These are phyloP conservation scores for Russula emetica DNA, from an alignment of 768 basidiomycete genomes.

Conservation along the genomic window DNA sequence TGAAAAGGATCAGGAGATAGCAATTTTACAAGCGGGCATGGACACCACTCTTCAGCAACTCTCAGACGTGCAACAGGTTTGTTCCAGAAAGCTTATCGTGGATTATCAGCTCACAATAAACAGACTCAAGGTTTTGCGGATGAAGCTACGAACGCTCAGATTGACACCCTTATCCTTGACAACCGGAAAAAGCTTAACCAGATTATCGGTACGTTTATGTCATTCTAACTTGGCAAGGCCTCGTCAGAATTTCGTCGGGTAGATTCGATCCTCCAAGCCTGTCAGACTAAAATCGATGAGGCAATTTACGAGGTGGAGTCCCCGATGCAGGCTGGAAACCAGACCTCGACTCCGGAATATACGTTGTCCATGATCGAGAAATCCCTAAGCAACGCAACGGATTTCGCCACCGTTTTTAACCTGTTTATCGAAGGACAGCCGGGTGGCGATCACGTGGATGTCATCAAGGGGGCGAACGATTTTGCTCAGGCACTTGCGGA, in stretches of 20 bases:
- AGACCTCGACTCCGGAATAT: slow-evolving; percentile 97
- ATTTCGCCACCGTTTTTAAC: slow-evolving; percentile 93
- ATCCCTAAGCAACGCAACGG: slow-evolving; percentile 87
- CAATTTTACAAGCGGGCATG: slow-evolving; percentile 94
- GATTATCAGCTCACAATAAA: slow-evolving; percentile 16
- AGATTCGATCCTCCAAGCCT: slow-evolving; percentile 97
- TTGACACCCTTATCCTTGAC: slow-evolving; percentile 94
- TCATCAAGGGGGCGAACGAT: slow-evolving; percentile 96
- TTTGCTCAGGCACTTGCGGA: slow-evolving; percentile 91
- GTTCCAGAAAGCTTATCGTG: slow-evolving; percentile 22
- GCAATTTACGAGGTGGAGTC: slow-evolving; percentile 97
- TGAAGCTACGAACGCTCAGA: slow-evolving; percentile 92
- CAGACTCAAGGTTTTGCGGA: slow-evolving; percentile 82
- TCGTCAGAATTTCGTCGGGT: slow-evolving; percentile 7
- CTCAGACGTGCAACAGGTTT: slow-evolving; percentile 79
- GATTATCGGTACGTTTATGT: slow-evolving; percentile 71
- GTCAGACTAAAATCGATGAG: slow-evolving; percentile 96
- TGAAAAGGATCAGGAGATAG: slow-evolving; percentile 96
- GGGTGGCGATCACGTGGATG: slow-evolving; percentile 94
- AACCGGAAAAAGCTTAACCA: slow-evolving; percentile 96
- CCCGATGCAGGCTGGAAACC: slow-evolving; percentile 88
- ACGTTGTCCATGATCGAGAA: slow-evolving; percentile 98
- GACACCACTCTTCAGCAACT: slow-evolving; percentile 86
- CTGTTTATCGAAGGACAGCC: slow-evolving; percentile 80
- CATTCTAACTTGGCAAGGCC: slow-evolving; percentile 8